Evolutionary conservation across 371 early-diverging fungal species (phyloP).

Genomic region (Syncephalis fuscata): DNA sequence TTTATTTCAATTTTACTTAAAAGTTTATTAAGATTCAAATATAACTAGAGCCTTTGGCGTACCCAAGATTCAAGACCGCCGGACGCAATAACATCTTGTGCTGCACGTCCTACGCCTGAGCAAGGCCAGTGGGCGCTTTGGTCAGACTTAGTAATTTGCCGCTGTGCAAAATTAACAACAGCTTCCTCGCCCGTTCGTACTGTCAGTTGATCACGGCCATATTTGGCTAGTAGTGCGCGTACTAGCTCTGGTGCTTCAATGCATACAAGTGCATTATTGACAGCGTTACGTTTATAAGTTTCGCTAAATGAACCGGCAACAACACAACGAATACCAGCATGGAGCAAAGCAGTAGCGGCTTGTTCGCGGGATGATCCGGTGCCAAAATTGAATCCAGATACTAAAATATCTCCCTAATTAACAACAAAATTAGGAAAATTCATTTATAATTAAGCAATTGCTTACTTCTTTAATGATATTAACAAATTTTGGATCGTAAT

Average conservation of each 20-base stretch:
- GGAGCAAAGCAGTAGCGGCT: conserved; percentile 84
- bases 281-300: conserved; percentile 91
- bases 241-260: conserved; percentile 78
- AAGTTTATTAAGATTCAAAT: no score
- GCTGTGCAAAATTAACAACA: not conserved
- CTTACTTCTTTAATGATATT: conserved; percentile 25
- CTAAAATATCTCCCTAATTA: conserved; percentile 53
- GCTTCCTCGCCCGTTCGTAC: not conserved
- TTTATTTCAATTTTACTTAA: no score
- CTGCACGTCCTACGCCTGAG: conserved; percentile 68
- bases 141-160: not conserved
- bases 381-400: conserved; percentile 90
- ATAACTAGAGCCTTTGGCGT: no score
- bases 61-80: conserved; percentile 84
- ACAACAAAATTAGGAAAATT: not conserved
- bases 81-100: conserved; percentile 86
- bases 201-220: not conserved
- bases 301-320: conserved; percentile 84
- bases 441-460: not conserved
- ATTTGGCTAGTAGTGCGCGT: not conserved
- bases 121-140: not conserved
- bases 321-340: conserved; percentile 67
- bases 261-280: conserved; percentile 86
- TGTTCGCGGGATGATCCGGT: conserved; percentile 93
- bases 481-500: conserved; percentile 82